These are phyloP conservation scores for Mortierella antarctica DNA, from an alignment of 192 early-diverging fungal species.

Conservation along the genomic window DNA sequence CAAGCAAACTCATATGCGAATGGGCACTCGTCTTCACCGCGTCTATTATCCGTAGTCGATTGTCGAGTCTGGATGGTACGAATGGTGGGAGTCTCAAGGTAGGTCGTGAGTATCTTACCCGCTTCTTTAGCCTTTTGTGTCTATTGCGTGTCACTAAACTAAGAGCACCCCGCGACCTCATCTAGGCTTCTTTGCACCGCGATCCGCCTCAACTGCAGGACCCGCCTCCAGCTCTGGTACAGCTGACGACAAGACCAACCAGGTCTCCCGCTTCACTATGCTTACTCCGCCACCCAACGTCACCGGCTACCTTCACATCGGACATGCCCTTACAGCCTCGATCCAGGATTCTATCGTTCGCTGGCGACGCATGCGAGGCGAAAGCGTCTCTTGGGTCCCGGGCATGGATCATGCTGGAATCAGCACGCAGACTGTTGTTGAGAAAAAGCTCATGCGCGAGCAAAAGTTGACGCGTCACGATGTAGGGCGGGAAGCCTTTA, in stretches of 20 bases:
- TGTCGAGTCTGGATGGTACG: conserved; percentile 95
- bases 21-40: neutral
- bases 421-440: conserved; percentile 95
- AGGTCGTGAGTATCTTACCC: neutral
- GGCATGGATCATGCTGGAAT: conserved; percentile 99
- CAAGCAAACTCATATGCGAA: neutral
- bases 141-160: neutral
- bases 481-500: conserved; percentile 86
- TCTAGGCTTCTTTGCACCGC: conserved; percentile 41
- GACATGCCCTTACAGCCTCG: conserved; percentile 92
- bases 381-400: conserved; percentile 89
- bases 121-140: neutral
- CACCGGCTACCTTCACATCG: conserved; percentile 94
- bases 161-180: neutral
- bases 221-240: conserved; percentile 60
- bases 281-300: conserved; percentile 97
- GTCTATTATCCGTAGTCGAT: conserved; percentile 21
- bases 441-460: conserved; percentile 86
- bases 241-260: conserved; percentile 26
- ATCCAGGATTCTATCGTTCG: conserved; percentile 84
- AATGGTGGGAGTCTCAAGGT: conserved; percentile 93
- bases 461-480: conserved; percentile 80
- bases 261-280: conserved; percentile 76
- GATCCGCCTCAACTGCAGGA: conserved; percentile 18
- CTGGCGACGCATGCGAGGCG: conserved; percentile 93